Evolutionary conservation across 768 basidiomycete species (phyloP), one percentile per base, ranked within the genome.

Genomic region (Lentinula aciculospora): DNA sequence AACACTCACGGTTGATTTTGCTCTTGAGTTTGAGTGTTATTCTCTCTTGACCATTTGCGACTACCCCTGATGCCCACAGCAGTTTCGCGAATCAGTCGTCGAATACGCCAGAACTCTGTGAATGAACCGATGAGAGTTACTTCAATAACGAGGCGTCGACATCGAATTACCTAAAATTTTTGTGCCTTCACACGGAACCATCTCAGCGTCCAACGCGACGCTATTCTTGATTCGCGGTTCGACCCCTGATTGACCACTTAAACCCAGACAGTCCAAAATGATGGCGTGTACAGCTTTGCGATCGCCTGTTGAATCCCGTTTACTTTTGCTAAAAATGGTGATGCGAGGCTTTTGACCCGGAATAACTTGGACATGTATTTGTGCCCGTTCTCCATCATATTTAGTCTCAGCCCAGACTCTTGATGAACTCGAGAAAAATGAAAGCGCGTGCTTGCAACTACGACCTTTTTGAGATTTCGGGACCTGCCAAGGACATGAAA

Each of bases 351-450:
- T 62, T 0, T 64, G 68, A 13, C 74, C 67, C 3, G 63, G 64
- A 4, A 65, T 59, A 2, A 86, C 66, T 65, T 86, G 76, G 23
- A 94, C 81, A 65, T 98, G 94, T 27, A 95, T 92, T 64, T 98
- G 94, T 56, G 93, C 87, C n/a, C 94, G 80, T 70, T 96, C 94
- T 9, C 94, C 94, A 58, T 96, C 94, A 68, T 95, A 95, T 69
- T 98, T 98, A 0, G 86, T 94, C 72, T 98, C 94, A 1, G 88
- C 90, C 83, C 89, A 95, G 8, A 94, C 75, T 27, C 67, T 69
- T 10, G 76, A 72, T 0, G 76, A 71, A 36, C 67, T 32, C 36
- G 56, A 60, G 58, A 89, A 72, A 55, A 73, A 68, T 42, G 72
- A 58, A 46, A 90, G 69, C 17, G 83, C 85, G 50, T 88, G 78